Base-by-base conservation (phyloP, 192 early-diverging fungal species). In the Gonapodya sp. region DNA sequence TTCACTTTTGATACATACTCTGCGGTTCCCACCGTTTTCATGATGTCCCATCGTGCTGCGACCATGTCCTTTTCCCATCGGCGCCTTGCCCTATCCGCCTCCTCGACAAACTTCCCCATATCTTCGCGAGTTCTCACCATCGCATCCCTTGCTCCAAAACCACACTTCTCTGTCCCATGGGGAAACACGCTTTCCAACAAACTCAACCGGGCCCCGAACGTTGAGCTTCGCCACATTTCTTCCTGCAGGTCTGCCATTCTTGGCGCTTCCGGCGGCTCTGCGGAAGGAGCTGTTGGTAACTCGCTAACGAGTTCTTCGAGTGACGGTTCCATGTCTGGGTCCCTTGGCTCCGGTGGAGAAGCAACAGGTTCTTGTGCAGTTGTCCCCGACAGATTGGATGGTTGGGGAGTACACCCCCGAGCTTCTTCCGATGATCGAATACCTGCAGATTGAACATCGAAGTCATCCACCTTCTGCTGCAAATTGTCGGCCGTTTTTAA, bases 81-180 rank as follows among this genome's bases (percentile, higher is more conserved):
- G 8, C 46, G 46, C 46, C 46, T 64, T 24, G 46, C 46, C 46
- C 46, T 64, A 8, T 64, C 46, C 8, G 46, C 46, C 24, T 64
- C 46, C 24, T 64, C 46, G 24, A 64, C 72, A 16, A 88, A 92
- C 33, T 86, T 84, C 32, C 85, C 85, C 92, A 93, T 94, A 30
- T 89, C 89, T n/a, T 86, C 82, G 0, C 87, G 82, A 0, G 88
- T 91, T 78, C 93, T 86, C 35, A 80, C 80, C 1, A 90, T 35
- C n/a, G 87, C 88, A 1, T 84, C 79, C 18, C 88, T 86, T 1
- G 93, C 92, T 35, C 84, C 84, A 79, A 94, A 89, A n/a, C 85
- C 82, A 34, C 82, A 82, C 37, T 91, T 87, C 35, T 83, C 84
- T 73, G 87, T 85, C 14, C 83, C 79, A 1, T 82, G 80, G 8